Conservation (phyloP, 2,329 filamentous ascomycete genomes). For the Ceratocystis cubensis region DNA sequence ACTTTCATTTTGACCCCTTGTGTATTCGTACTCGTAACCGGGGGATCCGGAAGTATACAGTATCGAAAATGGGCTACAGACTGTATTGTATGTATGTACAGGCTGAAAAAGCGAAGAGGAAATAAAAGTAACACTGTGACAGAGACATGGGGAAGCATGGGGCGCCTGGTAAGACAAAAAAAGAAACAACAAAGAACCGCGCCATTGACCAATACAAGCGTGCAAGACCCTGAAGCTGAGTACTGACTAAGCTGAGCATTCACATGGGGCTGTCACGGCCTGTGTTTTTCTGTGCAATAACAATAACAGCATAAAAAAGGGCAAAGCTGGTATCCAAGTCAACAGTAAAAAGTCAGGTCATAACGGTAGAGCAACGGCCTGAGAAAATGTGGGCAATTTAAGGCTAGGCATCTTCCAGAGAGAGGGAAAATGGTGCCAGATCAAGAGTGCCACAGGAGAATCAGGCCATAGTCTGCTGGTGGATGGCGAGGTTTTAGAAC, state of each 20-base stretch:
- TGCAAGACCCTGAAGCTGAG: slow-evolving; percentile 2
- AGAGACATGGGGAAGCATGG: background rate
- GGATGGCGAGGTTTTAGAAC: background rate
- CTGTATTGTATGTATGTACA: background rate
- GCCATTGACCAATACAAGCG: slow-evolving; percentile 10
- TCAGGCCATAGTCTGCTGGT: slow-evolving; percentile 3
- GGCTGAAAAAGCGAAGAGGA: background rate
- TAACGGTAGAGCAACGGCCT: background rate
- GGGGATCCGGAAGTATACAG: slow-evolving; percentile 8
- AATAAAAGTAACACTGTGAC: background rate
- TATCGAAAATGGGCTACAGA: background rate
- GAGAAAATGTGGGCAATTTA: background rate
- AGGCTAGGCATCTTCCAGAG: background rate
- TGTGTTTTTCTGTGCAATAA: background rate
- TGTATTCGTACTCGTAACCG: slow-evolving; percentile 22
- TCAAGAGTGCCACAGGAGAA: background rate
- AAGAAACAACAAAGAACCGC: background rate
- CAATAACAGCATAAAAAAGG: background rate
- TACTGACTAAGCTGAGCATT: background rate
- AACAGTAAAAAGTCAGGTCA: background rate
- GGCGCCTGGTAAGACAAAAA: background rate
- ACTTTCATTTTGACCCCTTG: background rate
- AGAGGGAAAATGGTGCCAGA: background rate
- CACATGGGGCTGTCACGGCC: background rate
- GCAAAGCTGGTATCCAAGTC: background rate